These are phyloP conservation scores for Purshia tridentata DNA, from an alignment of 306 rosid genomes.

Conservation along the genomic window DNA sequence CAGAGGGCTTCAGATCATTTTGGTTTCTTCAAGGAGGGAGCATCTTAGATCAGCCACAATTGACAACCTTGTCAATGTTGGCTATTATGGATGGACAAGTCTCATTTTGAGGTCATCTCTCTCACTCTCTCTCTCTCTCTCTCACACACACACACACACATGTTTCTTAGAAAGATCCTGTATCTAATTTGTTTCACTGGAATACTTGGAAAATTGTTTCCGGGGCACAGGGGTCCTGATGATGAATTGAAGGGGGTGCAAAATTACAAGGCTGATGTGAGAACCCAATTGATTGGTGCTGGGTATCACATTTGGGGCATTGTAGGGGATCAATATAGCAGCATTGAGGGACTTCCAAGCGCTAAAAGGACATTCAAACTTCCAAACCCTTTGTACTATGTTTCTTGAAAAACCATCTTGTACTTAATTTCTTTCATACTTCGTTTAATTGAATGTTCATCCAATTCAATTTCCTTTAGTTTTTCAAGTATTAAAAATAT, in stretches of 20 bases:
- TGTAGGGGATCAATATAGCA: conserved; percentile 45
- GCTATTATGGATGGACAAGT: conserved; percentile 59
- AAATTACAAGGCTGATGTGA: conserved; percentile 43
- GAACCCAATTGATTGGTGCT: conserved; percentile 23
- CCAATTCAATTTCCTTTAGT: background rate
- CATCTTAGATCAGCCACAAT: conserved; percentile 60
- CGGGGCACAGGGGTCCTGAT: conserved; percentile 24
- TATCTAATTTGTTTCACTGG: background rate
- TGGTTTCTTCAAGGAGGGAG: conserved; percentile 63
- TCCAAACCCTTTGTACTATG: conserved; percentile 50
- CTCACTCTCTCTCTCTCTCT: background rate
- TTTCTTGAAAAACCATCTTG: conserved; percentile 16
- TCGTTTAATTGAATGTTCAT: background rate
- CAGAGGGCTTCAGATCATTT: conserved; percentile 55
- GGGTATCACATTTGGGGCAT: conserved; percentile 48
- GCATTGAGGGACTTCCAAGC: conserved; percentile 42
- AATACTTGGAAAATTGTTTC: too few relatives aligned
- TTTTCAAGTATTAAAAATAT: background rate
- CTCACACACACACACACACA: background rate
- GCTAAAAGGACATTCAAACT: conserved; percentile 44
- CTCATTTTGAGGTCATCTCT: conserved; percentile 45
- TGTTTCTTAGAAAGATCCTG: background rate
- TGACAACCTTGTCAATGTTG: conserved; percentile 59
- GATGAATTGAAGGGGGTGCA: conserved; percentile 36
- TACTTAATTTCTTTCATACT: background rate